A percentile compares a stretch with the other conserved stretches of the same genome.
phyloP scores from a whole-genome alignment of 306 rosid genomes.

The Leucaena leucocephala region DNA sequence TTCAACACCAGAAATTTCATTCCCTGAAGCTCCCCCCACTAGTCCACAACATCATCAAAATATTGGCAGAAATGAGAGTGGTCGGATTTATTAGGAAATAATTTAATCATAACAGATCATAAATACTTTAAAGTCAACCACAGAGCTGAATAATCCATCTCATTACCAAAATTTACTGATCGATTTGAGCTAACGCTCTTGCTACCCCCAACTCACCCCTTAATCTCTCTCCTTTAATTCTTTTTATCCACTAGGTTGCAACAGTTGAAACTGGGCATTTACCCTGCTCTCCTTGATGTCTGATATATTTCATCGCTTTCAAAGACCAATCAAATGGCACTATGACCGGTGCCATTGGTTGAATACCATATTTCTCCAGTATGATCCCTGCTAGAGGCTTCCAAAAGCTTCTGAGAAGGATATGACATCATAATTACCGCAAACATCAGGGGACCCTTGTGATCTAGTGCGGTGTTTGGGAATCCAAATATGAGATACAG shows the following conservation, averaged over 20 bases:
- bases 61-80: neutral
- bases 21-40: slow-evolving; percentile 1
- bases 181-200: neutral
- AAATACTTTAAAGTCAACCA: slow-evolving; percentile 11
- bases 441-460: too few relatives aligned
- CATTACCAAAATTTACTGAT: too few relatives aligned
- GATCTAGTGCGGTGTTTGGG: too few relatives aligned
- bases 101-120: slow-evolving; percentile 3
- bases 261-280: neutral
- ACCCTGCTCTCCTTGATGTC: neutral
- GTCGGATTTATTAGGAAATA: neutral
- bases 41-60: neutral
- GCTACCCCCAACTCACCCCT: neutral
- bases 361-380: too few relatives aligned
- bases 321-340: too few relatives aligned
- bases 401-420: too few relatives aligned
- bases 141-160: neutral
- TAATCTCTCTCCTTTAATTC: neutral
- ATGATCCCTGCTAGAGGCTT: too few relatives aligned
- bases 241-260: neutral
- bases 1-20: neutral
- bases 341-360: too few relatives aligned
- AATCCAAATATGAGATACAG: too few relatives aligned
- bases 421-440: too few relatives aligned
- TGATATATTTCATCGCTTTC: too few relatives aligned